Base-by-base conservation (phyloP, 371 early-diverging fungal genomes). In the Mortierella sp. region DNA sequence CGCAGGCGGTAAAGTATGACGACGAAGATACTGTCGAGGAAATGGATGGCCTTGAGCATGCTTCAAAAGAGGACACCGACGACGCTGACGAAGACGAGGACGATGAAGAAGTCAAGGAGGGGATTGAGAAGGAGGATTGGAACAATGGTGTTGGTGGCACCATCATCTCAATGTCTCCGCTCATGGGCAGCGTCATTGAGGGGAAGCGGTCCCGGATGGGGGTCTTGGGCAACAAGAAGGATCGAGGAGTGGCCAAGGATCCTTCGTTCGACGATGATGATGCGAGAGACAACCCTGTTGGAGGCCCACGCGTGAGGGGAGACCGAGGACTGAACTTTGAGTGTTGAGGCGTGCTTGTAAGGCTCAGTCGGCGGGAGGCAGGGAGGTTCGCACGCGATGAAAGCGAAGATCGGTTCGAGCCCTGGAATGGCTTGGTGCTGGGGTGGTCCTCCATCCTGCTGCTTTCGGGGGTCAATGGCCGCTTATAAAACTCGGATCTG, bases 391-490 rank as follows among this genome's bases (percentile, higher is more conserved):
- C 31, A 61, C 34, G 72, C 31, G 82, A 75, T n/a, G 82, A 75
- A 3, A 67, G 44, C 43, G 75, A 55, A 64, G 77, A 43, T 57
- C 78, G 69, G 72, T 48, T 61, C n/a, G 82, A 54, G 34, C 75
- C 50, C 19, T 77, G 82, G 53, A 82, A 82, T 26, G 82, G 82
- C 71, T 82, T 82, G 40, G 77, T 82, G 69, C 75, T 82, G n/a
- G 82, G 82, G 34, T 72, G 75, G 28, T 82, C 82, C 24, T 71
- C 79, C 10, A 44, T 51, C 37, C 46, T 61, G 40, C 46, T 61
- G 40, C 37, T 64, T n/a, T 82, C 82, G 5, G 82, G 82, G 0
- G 82, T 82, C 40, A 77, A 37, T 0, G 82, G 82, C 6, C 82
- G 74, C 53, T 82, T 82, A 50, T 51, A 76, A 59, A 83, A 79